phyloP scores from a whole-genome alignment of 768 basidiomycete genomes.

The Suillus decipiens region DNA sequence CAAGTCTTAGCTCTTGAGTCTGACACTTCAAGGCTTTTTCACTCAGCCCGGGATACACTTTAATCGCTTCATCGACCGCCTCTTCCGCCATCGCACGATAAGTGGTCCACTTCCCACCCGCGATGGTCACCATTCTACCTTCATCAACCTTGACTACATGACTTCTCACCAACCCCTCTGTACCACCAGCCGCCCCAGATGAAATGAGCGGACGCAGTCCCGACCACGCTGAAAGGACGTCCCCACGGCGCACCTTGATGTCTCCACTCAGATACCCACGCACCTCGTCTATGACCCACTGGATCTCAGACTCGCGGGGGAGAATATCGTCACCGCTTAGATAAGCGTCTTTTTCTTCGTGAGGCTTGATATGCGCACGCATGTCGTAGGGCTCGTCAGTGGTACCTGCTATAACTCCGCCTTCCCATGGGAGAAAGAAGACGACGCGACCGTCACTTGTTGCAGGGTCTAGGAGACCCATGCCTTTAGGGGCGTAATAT shows the following conservation, averaged over 20 bases:
- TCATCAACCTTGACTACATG: constrained; percentile 87
- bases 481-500: constrained; percentile 92
- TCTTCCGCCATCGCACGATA: constrained; percentile 97
- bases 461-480: constrained; percentile 94
- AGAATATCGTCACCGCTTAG: constrained; percentile 56
- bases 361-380: constrained; percentile 32
- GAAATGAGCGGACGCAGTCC: constrained; percentile 90
- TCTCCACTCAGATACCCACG: constrained; percentile 86
- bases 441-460: constrained; percentile 97
- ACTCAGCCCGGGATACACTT: constrained; percentile 65
- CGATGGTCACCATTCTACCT: constrained; percentile 88
- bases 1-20: constrained; percentile 78
- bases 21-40: constrained; percentile 62
- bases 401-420: constrained; percentile 95
- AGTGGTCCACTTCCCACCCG: constrained; percentile 99
- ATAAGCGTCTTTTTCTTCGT: background rate
- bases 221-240: constrained; percentile 94
- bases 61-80: constrained; percentile 85
- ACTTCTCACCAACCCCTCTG: constrained; percentile 88
- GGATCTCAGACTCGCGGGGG: constrained; percentile 91
- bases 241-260: constrained; percentile 91
- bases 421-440: constrained; percentile 99
- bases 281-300: constrained; percentile 96
- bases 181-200: constrained; percentile 78
- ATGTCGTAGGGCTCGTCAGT: constrained; percentile 85